Evolutionary conservation across 2,329 filamentous ascomycete species (phyloP).

Genomic region (Tolypocladium sp.): DNA sequence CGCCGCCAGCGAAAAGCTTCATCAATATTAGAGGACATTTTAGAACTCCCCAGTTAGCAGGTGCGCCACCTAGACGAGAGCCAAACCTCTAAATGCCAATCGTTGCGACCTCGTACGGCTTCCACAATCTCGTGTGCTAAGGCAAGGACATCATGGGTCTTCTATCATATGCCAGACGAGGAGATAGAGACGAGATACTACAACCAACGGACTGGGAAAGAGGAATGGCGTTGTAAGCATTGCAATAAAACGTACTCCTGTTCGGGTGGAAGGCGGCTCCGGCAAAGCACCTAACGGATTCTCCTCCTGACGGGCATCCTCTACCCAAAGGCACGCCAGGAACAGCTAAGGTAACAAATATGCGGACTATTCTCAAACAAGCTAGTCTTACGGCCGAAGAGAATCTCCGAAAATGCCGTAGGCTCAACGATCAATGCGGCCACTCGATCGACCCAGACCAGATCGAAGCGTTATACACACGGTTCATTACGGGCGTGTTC

Average conservation of each 20-base stretch:
- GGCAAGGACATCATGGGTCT: slow-evolving; percentile 6
- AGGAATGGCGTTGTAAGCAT: slow-evolving; percentile 7
- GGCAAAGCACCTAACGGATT: slow-evolving; percentile 5
- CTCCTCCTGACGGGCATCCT: slow-evolving; percentile 5
- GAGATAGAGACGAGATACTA: slow-evolving; percentile 6
- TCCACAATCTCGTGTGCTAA: background rate
- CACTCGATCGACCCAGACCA: slow-evolving; percentile 2
- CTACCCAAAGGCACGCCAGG: slow-evolving; percentile 2
- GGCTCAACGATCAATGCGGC: slow-evolving; percentile 4
- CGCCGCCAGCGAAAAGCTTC: too few species aligned
- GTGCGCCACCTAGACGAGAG: too few species aligned
- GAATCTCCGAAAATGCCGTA: slow-evolving; percentile 4
- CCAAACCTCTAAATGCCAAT: too few species aligned
- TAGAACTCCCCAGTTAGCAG: too few species aligned
- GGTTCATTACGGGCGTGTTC: background rate
- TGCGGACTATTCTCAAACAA: slow-evolving; percentile 4
- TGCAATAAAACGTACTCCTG: slow-evolving; percentile 5
- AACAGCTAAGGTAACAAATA: slow-evolving; percentile 2
- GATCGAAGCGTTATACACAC: background rate
- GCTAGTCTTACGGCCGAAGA: slow-evolving; percentile 3
- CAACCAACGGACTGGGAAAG: slow-evolving; percentile 4
- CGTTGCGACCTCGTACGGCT: too few species aligned
- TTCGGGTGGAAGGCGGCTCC: slow-evolving; percentile 5
- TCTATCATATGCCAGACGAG: slow-evolving; percentile 6
- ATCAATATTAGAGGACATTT: too few species aligned